Percentiles rank a stretch among this genome's conserved stretches.
These are phyloP conservation scores for Chenopodium album DNA, from an alignment of 148 eudicot species.

Conservation along the genomic window DNA sequence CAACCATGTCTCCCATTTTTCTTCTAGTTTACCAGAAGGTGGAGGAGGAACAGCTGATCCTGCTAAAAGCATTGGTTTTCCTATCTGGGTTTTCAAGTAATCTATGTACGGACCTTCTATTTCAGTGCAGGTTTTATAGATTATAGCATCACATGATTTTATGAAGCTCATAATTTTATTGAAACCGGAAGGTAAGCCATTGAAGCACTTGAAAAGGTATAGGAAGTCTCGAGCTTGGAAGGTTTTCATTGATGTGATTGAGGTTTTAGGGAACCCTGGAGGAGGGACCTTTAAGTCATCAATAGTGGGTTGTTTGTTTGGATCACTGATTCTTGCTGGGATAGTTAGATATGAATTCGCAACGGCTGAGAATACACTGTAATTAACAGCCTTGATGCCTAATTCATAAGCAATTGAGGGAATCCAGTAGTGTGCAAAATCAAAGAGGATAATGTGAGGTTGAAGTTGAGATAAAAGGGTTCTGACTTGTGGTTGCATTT, in stretches of 20 bases:
- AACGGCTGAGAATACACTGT: slow-evolving; percentile 40
- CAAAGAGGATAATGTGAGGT: slow-evolving; percentile 43
- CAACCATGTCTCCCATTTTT: slow-evolving; percentile 37
- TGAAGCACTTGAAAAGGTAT: slow-evolving; percentile 40
- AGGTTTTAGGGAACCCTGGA: slow-evolving; percentile 38
- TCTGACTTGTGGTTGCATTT: slow-evolving; percentile 49
- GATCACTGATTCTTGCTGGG: slow-evolving; percentile 32
- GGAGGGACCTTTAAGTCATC: slow-evolving; percentile 42
- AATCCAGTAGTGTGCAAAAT: slow-evolving; percentile 50
- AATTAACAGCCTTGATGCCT: slow-evolving; percentile 40
- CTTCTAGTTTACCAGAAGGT: slow-evolving; percentile 27
- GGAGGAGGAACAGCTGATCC: slow-evolving; percentile 38
- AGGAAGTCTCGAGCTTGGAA: slow-evolving; percentile 41
- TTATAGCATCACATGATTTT: slow-evolving; percentile 33
- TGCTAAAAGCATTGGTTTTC: slow-evolving; percentile 37
- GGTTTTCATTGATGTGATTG: slow-evolving; percentile 31
- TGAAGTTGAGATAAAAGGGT: slow-evolving; percentile 32
- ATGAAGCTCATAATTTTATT: slow-evolving; percentile 20
- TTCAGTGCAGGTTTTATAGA: slow-evolving; percentile 41
- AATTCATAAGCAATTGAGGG: slow-evolving; percentile 41
- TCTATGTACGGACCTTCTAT: slow-evolving; percentile 44
- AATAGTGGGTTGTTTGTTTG: slow-evolving; percentile 23
- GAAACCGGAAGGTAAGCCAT: slow-evolving; percentile 24
- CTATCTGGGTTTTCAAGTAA: slow-evolving; percentile 32
- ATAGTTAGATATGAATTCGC: slow-evolving; percentile 31